Percentiles rank a stretch among this genome's conserved stretches.
Conservation (phyloP, 1,139 yeast genomes). For the Suhomyces taliae region DNA sequence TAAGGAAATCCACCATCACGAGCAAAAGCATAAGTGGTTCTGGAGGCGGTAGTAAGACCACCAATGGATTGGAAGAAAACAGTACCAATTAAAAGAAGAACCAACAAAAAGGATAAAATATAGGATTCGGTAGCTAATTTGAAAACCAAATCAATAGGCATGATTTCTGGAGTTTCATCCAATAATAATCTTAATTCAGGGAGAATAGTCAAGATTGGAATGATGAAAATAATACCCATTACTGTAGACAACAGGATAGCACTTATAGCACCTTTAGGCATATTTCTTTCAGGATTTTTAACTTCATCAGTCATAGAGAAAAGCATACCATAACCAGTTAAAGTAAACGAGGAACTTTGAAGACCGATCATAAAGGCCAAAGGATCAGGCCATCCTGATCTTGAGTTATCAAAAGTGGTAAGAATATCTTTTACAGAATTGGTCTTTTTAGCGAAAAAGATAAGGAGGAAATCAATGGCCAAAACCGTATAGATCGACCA, state of each 20-base stretch:
- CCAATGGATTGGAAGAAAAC: conserved; percentile 78
- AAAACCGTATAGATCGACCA: conserved; percentile 78
- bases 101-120: conserved; percentile 65
- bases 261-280: conserved; percentile 74
- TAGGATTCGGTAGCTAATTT: conserved; percentile 68
- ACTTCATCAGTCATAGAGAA: conserved; percentile 85
- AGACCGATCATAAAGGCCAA: conserved; percentile 72
- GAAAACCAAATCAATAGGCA: conserved; percentile 68
- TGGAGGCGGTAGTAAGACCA: conserved; percentile 78
- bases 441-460: conserved; percentile 60
- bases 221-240: conserved; percentile 69
- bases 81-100: conserved; percentile 67
- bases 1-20: conserved; percentile 87
- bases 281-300: conserved; percentile 67
- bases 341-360: conserved; percentile 75
- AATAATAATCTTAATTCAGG: conserved; percentile 61
- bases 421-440: conserved; percentile 60
- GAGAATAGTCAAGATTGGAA: conserved; percentile 68
- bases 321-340: conserved; percentile 81
- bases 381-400: conserved; percentile 71
- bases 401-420: conserved; percentile 66
- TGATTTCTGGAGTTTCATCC: conserved; percentile 61
- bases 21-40: conserved; percentile 84
- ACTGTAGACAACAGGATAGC: conserved; percentile 64
- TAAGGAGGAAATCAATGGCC: conserved; percentile 60